Evolutionary conservation across 2,329 filamentous ascomycete genomes (phyloP).

Genomic region (Botrytis cinerea): DNA sequence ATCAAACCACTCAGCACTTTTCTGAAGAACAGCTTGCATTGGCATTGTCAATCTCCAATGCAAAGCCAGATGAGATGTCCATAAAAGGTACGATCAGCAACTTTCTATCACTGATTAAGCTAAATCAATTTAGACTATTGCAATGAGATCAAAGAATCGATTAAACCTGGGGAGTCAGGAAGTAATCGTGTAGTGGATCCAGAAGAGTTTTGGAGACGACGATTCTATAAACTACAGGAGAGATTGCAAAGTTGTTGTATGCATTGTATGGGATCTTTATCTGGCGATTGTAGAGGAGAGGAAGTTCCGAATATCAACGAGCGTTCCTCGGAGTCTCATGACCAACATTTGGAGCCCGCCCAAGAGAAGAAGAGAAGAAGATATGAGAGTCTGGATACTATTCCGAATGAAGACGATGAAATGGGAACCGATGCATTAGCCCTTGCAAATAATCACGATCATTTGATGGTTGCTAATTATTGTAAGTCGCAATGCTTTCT

Average conservation of each 20-base stretch:
- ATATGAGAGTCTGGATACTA: not conserved
- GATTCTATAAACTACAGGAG: not conserved
- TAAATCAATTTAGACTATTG: conserved; percentile 1
- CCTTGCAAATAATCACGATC: not conserved
- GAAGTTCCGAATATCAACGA: not conserved
- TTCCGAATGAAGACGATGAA: not conserved
- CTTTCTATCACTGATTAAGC: no score
- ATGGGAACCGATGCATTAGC: not conserved
- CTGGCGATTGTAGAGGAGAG: not conserved
- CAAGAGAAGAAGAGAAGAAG: not conserved
- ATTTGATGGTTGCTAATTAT: not conserved
- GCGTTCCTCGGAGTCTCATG: not conserved
- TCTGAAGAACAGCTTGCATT: not conserved
- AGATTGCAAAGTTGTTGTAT: not conserved
- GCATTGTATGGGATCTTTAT: not conserved
- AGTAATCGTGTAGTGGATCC: not conserved
- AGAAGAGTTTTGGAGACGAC: conserved; percentile 7
- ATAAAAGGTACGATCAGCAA: not conserved
- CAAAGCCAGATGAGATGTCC: not conserved
- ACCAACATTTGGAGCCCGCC: not conserved
- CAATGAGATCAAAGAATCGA: not conserved
- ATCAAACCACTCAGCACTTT: not conserved
- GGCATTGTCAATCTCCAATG: not conserved
- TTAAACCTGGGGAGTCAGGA: not conserved
- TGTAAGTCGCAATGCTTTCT: not conserved